Base-by-base conservation (phyloP, 2,329 filamentous ascomycete species). In the Alternaria atra region DNA sequence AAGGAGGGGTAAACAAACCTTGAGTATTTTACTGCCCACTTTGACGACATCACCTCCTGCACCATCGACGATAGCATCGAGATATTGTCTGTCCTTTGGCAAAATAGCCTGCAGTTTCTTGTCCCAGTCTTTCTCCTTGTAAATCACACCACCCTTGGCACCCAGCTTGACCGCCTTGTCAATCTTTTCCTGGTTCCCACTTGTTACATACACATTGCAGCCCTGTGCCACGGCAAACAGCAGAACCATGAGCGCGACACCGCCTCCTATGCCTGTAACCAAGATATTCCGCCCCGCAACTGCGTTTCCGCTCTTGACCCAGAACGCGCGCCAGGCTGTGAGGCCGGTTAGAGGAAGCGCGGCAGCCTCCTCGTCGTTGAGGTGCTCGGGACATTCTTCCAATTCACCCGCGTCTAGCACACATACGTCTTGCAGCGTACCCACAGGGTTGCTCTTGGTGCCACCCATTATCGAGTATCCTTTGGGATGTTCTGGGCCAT, bases 251-350 rank as follows among this genome's bases (percentile, higher is more conserved):
- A 97, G 82, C 34, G 94, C 94, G 1, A 97, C 94, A 43, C 94
- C 94, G 35, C 94, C 94, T 0, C 94, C 94, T 77, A 98, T 96
- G 0, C 94, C 94, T 5, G 94, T 97, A 42, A 98, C 81, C 32
- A 98, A 82, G 4, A 98, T 84, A 73, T 96, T 97, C 63, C 86
- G 82, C 2, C 92, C 92, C 0, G 80, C 79, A 58, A 82, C 80
- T 6, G 86, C 86, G 66, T 89, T 88, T 5, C 85, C 86, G 50
- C 86, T 89, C 84, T 98, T 98, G 6, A 87, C 90, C 52, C 95
- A 87, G 43, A 96, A 82, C 0, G 94, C 94, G 44, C 95, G 84
- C 93, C 93, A 98, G 6, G 87, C 94, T 1, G 94, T 98, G 61
- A 97, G 75, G 0, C 94, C 94, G 0, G 92, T 93, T 34, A 97